These are phyloP conservation scores for Clarireedia homoeocarpa DNA, from an alignment of 2,329 filamentous ascomycete genomes.

Conservation along the genomic window DNA sequence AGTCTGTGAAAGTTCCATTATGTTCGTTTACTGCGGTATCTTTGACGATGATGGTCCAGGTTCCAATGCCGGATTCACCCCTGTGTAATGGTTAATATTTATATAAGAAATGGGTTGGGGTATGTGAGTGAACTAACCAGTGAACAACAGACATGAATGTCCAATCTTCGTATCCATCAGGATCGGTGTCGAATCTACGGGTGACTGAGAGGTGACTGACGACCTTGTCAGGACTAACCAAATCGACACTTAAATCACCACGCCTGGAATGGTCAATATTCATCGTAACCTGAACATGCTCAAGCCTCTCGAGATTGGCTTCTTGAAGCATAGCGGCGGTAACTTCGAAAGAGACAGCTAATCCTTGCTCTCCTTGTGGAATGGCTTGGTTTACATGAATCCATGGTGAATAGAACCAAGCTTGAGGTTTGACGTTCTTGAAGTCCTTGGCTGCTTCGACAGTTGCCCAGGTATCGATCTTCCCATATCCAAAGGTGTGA, in stretches of 20 bases:
- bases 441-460: conserved; percentile 82
- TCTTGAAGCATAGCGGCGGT: conserved; percentile 71
- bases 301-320: conserved; percentile 77
- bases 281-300: conserved; percentile 97
- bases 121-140: conserved; percentile 52
- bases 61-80: conserved; percentile 82
- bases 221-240: conserved; percentile 75
- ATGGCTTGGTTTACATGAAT: conserved; percentile 79
- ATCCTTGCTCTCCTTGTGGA: conserved; percentile 73
- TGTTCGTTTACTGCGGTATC: conserved; percentile 73
- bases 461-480: conserved; percentile 79
- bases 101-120: not conserved
- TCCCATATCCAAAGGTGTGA: conserved; percentile 93
- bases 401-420: conserved; percentile 93
- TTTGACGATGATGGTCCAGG: conserved; percentile 85
- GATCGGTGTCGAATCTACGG: conserved; percentile 59
- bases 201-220: conserved; percentile 76
- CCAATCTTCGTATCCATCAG: conserved; percentile 80
- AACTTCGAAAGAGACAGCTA: conserved; percentile 74
- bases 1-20: conserved; percentile 76
- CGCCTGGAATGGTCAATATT: conserved; percentile 82
- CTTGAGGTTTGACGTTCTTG: conserved; percentile 86
- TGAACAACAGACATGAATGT: conserved; percentile 98
- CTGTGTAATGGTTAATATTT: conserved; percentile 36
- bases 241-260: conserved; percentile 86